These are phyloP conservation scores for Lachancea dasiensis DNA, from an alignment of 805 yeast species.

Conservation along the genomic window DNA sequence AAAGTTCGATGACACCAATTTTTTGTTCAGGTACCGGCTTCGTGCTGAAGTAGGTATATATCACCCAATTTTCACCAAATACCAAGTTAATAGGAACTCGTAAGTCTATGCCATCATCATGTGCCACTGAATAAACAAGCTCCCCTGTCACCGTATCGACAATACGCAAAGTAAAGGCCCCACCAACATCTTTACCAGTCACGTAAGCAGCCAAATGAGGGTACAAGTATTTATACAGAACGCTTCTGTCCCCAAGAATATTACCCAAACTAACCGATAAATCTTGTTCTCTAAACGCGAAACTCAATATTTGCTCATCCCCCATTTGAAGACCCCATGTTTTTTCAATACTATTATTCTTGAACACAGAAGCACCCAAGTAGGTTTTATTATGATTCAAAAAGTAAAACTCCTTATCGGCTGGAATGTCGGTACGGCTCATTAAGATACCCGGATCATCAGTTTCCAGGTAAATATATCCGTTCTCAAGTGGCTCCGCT, in stretches of 20 bases:
- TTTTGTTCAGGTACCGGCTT: slow-evolving; percentile 48
- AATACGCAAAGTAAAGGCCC: slow-evolving; percentile 42
- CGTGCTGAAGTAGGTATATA: slow-evolving; percentile 55
- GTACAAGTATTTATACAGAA: slow-evolving; percentile 75
- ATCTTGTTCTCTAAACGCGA: slow-evolving; percentile 37
- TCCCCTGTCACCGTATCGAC: slow-evolving; percentile 70
- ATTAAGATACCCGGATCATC: too few species aligned
- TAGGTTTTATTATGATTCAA: slow-evolving; percentile 18
- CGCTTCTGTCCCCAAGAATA: slow-evolving; percentile 61
- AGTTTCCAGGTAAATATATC: slow-evolving; percentile 14
- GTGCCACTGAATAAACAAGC: slow-evolving; percentile 40
- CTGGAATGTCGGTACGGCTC: too few species aligned
- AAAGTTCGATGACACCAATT: slow-evolving; percentile 70
- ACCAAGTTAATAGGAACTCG: slow-evolving; percentile 44
- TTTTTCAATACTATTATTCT: slow-evolving; percentile 15
- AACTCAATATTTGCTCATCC: slow-evolving; percentile 37
- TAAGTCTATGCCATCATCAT: slow-evolving; percentile 38
- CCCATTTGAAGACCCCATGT: slow-evolving; percentile 37
- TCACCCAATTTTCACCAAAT: slow-evolving; percentile 79
- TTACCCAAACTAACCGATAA: slow-evolving; percentile 57
- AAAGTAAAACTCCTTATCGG: slow-evolving; percentile 18
- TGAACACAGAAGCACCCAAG: slow-evolving; percentile 25
- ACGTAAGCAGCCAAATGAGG: slow-evolving; percentile 59
- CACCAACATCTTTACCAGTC: slow-evolving; percentile 31
- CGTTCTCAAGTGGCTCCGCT: slow-evolving; percentile 2